Base-by-base conservation (phyloP, 2,329 filamentous ascomycete genomes). In the Talaromyces sp. region DNA sequence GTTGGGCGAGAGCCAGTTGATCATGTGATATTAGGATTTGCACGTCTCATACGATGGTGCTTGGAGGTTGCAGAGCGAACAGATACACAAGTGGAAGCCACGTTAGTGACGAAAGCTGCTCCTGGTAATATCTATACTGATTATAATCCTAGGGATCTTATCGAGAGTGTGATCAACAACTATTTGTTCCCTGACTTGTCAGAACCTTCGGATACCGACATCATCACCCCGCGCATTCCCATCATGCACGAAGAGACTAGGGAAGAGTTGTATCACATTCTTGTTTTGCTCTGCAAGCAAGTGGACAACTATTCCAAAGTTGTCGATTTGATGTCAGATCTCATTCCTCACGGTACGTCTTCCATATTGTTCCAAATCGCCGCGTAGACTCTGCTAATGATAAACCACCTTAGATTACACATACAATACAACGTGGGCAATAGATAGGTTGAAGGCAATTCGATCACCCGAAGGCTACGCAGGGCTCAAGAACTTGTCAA, bases 401-500 rank as follows among this genome's bases (percentile, higher is more conserved):
- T 2, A 3, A 22, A n/a, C 27, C 7, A 36, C 7, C 33, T 64
- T 81, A 57, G 80, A 83, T 7, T 88, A 89, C 66, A 79, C 81
- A 15, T 88, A 88, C 64, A 84, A 90, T 0, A 77, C 89, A 3
- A 78, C 78, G 4, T 84, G 81, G 69, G 75, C 80, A 54, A 88
- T 90, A 64, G 90, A 93, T 57, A 82, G 88, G 36, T 76, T 75
- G 44, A 87, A 85, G 68, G 84, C 86, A 17, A 83, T 96, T n/a
- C 86, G 92, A 64, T 87, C 91, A 1, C 77, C 85, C 1, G 90
- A 90, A 64, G 92, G 92, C 22, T 96, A 96, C 72, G 86, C 90
- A n/a, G 95, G 95, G 1, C 77, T 99, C n/a, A 84, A 84, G 61
- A 99, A 99, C 69, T 83, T 97, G 17, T 95, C 92, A 10, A 96